phyloP scores from a whole-genome alignment of 345 rosid species.

The Luvunga scandens region DNA sequence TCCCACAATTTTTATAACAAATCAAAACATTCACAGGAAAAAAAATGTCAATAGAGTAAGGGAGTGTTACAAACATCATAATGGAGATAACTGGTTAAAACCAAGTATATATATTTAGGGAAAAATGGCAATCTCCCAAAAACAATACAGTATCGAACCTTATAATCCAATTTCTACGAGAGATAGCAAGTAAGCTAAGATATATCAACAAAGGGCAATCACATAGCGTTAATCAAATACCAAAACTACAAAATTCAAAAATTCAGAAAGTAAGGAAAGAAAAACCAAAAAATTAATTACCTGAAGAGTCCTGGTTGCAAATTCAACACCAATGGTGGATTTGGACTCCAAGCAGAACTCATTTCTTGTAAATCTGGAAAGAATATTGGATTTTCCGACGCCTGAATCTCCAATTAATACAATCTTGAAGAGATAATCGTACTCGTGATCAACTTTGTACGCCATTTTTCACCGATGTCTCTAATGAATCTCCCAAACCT shows the following conservation, averaged over 20 bases:
- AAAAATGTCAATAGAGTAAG: too few relatives aligned
- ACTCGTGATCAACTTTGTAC: slow-evolving; percentile 62
- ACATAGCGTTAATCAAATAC: background rate
- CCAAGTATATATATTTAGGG: too few relatives aligned
- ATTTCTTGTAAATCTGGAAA: slow-evolving; percentile 63
- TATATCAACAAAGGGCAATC: background rate
- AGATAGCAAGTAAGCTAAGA: too few relatives aligned
- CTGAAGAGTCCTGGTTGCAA: slow-evolving; percentile 71
- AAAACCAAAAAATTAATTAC: slow-evolving; percentile 16
- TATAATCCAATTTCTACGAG: too few relatives aligned
- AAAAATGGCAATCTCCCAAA: too few relatives aligned
- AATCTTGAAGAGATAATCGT: slow-evolving; percentile 64
- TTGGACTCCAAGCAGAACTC: slow-evolving; percentile 68
- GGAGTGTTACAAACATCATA: too few relatives aligned
- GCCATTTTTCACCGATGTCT: slow-evolving; percentile 35
- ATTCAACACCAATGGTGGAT: slow-evolving; percentile 71
- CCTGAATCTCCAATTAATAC: slow-evolving; percentile 71
- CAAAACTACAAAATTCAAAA: background rate
- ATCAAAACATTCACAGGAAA: too few relatives aligned
- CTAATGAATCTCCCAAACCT: slow-evolving; percentile 4
- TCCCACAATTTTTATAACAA: too few relatives aligned
- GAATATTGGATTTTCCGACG: slow-evolving; percentile 71
- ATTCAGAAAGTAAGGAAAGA: background rate
- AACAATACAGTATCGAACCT: too few relatives aligned
- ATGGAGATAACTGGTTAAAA: too few relatives aligned